These are phyloP conservation scores for Hypoxylon lenormandii DNA, from an alignment of 495 filamentous ascomycete species.

Conservation along the genomic window DNA sequence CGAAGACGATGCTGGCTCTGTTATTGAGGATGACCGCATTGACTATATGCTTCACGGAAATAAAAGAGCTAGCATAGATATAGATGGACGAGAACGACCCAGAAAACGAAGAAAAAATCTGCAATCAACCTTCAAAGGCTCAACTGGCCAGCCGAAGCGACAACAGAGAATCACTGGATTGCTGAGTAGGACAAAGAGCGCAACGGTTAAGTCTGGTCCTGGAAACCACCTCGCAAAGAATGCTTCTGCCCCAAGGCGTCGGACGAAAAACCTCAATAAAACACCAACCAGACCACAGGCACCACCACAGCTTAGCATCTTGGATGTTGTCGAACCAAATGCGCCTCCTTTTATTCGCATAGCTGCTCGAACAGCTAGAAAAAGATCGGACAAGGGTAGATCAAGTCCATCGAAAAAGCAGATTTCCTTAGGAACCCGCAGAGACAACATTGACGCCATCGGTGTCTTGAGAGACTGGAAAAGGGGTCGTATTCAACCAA, in stretches of 20 bases:
- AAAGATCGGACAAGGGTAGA: conserved; percentile 72
- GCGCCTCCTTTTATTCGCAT: conserved; percentile 81
- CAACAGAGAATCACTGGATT: conserved; percentile 63
- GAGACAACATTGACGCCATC: conserved; percentile 81
- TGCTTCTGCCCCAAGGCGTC: conserved; percentile 5
- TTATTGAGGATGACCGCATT: conserved; percentile 65
- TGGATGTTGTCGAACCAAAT: conserved; percentile 74
- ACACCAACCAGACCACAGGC: conserved; percentile 38
- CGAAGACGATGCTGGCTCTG: conserved; percentile 56
- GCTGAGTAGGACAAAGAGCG: conserved; percentile 50
- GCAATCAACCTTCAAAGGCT: conserved; percentile 46
- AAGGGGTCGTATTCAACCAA: conserved; percentile 71
- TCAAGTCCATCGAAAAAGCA: conserved; percentile 80
- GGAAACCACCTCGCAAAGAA: conserved; percentile 15
- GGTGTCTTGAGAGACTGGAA: conserved; percentile 78
- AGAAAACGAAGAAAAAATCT: conserved; percentile 49
- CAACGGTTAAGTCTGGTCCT: conserved; percentile 7
- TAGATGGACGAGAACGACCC: conserved; percentile 29
- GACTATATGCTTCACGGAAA: conserved; percentile 65
- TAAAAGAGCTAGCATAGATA: conserved; percentile 49
- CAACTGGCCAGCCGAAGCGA: conserved; percentile 42
- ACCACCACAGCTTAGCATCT: conserved; percentile 67
- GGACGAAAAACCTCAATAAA: conserved; percentile 22
- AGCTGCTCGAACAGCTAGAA: conserved; percentile 76
- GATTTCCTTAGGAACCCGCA: conserved; percentile 74